phyloP scores from a whole-genome alignment of 495 filamentous ascomycete species.

The Hypoxylon trugodes region DNA sequence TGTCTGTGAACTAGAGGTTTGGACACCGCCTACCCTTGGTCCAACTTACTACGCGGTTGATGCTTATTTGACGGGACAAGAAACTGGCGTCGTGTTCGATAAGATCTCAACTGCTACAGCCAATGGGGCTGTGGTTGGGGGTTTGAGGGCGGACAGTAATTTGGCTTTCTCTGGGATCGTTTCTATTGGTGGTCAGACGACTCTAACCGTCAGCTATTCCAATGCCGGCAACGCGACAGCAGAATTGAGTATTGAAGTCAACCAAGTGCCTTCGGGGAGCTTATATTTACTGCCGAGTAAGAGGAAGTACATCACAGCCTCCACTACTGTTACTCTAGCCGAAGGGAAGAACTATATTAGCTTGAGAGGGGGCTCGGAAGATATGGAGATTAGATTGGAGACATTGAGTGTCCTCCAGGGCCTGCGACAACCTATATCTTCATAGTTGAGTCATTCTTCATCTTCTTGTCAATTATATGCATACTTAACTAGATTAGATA shows the following conservation, averaged over 20 bases:
- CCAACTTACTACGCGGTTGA: conserved; percentile 45
- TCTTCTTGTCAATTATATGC: too few relatives aligned
- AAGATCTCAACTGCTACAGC: conserved; percentile 33
- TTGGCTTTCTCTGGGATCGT: conserved; percentile 47
- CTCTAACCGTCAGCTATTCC: conserved; percentile 36
- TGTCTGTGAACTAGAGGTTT: conserved; percentile 51
- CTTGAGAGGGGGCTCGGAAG: conserved; percentile 41
- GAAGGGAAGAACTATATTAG: conserved; percentile 46
- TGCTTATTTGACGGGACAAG: conserved; percentile 42
- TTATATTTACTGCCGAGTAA: conserved; percentile 30
- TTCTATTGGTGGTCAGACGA: conserved; percentile 20
- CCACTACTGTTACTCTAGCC: conserved; percentile 27
- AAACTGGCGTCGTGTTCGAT: conserved; percentile 42
- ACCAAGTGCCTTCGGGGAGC: conserved; percentile 32
- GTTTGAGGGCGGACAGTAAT: conserved; percentile 33
- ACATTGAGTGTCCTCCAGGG: too few relatives aligned
- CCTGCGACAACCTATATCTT: too few relatives aligned
- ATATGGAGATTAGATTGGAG: conserved; percentile 29
- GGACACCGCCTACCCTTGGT: conserved; percentile 37
- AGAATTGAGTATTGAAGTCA: conserved; percentile 38
- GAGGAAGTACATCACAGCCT: conserved; percentile 30
- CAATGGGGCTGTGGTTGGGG: conserved; percentile 49
- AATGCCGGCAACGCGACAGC: conserved; percentile 28
- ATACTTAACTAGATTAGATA: too few relatives aligned
- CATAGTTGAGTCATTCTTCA: neutral